phyloP scores from a whole-genome alignment of 129 eudicot genomes.

The Ambrosia artemisiifolia region DNA sequence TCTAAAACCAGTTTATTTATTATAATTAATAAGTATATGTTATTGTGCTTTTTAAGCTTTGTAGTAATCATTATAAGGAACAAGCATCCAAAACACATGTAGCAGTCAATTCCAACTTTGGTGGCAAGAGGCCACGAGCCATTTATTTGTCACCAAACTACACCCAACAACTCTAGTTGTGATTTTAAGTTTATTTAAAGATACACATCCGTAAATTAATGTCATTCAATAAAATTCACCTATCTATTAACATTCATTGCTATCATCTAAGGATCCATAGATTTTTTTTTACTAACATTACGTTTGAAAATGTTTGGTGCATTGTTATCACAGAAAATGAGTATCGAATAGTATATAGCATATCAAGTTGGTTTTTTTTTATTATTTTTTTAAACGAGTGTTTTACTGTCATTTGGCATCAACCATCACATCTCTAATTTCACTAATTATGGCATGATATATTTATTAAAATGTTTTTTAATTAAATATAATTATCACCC shows the following conservation, averaged over 20 bases:
- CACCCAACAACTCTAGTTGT: constrained; percentile 10
- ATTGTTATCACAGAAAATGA: too few relatives aligned
- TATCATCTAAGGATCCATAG: neutral
- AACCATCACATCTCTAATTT: too few relatives aligned
- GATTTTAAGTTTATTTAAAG: neutral
- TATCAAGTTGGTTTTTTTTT: too few relatives aligned
- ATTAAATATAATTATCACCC: too few relatives aligned
- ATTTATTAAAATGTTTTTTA: too few relatives aligned
- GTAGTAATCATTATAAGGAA: neutral
- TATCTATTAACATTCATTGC: constrained; percentile 6
- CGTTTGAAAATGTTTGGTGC: too few relatives aligned
- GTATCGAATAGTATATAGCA: too few relatives aligned
- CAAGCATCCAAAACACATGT: neutral
- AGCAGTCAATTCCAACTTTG: constrained; percentile 4
- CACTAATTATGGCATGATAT: too few relatives aligned
- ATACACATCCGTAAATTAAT: neutral
- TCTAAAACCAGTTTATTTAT: neutral
- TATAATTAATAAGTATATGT: neutral
- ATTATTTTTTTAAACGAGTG: too few relatives aligned
- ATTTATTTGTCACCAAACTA: constrained; percentile 9
- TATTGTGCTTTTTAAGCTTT: neutral
- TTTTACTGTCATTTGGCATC: too few relatives aligned
- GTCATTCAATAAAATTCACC: neutral
- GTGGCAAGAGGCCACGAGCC: neutral
- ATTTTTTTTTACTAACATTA: too few relatives aligned